Percentiles rank a stretch among this genome's conserved stretches.
Evolutionary conservation across 2,329 filamentous ascomycete species (phyloP).

Genomic region (Neophaeococcomyces aloes): DNA sequence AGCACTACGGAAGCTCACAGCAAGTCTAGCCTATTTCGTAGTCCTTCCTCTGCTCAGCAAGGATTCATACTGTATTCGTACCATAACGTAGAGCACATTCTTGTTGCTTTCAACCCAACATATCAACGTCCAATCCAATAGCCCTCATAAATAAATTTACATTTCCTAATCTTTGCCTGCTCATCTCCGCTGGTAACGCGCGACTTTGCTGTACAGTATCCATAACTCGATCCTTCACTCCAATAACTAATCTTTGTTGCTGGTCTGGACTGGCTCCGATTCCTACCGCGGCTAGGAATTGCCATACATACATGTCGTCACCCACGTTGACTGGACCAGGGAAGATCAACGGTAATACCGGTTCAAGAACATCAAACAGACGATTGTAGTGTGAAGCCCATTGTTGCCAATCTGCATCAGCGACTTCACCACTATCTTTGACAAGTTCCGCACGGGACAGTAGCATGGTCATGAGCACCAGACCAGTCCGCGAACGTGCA

Average conservation of each 20-base stretch:
- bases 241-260: conserved; percentile 85
- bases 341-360: conserved; percentile 74
- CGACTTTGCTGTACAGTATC: conserved; percentile 84
- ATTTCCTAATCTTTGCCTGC: conserved; percentile 70
- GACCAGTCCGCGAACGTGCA: conserved; percentile 74
- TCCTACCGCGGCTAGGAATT: conserved; percentile 89
- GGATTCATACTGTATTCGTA: no score
- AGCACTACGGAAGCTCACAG: no score
- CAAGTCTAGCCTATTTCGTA: no score
- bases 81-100: no score
- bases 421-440: conserved; percentile 64
- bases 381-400: conserved; percentile 77
- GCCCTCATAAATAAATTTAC: conserved; percentile 98
- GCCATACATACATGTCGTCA: conserved; percentile 96
- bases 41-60: no score
- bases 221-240: conserved; percentile 95
- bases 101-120: conserved; percentile 51
- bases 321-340: conserved; percentile 79
- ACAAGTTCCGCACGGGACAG: conserved; percentile 87
- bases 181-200: conserved; percentile 78
- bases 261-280: conserved; percentile 89
- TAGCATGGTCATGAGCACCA: conserved; percentile 85
- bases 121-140: conserved; percentile 92
- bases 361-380: conserved; percentile 80
- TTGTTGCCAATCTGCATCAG: conserved; percentile 64